Percentiles rank a stretch among this genome's conserved stretches.
Evolutionary conservation across 164 flowering plant genomes (phyloP).

Genomic region (Kalanchoe fedtschenkoi): DNA sequence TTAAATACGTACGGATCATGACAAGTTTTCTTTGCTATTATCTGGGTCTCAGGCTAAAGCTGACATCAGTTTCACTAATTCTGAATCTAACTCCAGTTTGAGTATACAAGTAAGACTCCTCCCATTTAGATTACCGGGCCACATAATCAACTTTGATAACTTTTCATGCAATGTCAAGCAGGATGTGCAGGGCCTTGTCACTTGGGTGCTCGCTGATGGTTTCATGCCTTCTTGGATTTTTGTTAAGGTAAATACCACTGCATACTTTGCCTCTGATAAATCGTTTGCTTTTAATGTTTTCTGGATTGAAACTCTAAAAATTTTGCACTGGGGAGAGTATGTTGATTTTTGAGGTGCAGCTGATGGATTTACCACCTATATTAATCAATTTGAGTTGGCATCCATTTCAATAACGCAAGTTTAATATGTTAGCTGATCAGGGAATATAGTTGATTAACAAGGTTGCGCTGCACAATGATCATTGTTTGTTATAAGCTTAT

Average conservation of each 20-base stretch:
- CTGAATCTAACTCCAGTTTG: slow-evolving; percentile 53
- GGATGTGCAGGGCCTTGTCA: slow-evolving; percentile 94
- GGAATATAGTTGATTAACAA: neutral
- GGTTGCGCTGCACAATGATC: neutral
- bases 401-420: neutral
- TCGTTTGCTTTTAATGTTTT: neutral
- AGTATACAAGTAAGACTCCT: slow-evolving; percentile 46
- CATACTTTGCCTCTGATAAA: neutral
- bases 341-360: neutral
- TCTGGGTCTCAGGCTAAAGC: slow-evolving; percentile 91
- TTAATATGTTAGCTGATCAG: neutral
- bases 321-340: neutral
- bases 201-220: slow-evolving; percentile 97
- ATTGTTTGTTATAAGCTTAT: neutral
- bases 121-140: neutral
- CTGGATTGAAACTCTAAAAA: neutral
- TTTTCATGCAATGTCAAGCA: slow-evolving; percentile 20
- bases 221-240: slow-evolving; percentile 93
- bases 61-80: slow-evolving; percentile 48
- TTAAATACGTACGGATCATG: neutral
- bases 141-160: neutral
- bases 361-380: neutral
- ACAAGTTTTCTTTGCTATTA: slow-evolving; percentile 5
- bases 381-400: neutral
- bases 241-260: slow-evolving; percentile 44